A percentile compares a stretch with the other conserved stretches of the same genome.
phyloP scores from a whole-genome alignment of 306 rosid species.

The Corylus avellana region DNA sequence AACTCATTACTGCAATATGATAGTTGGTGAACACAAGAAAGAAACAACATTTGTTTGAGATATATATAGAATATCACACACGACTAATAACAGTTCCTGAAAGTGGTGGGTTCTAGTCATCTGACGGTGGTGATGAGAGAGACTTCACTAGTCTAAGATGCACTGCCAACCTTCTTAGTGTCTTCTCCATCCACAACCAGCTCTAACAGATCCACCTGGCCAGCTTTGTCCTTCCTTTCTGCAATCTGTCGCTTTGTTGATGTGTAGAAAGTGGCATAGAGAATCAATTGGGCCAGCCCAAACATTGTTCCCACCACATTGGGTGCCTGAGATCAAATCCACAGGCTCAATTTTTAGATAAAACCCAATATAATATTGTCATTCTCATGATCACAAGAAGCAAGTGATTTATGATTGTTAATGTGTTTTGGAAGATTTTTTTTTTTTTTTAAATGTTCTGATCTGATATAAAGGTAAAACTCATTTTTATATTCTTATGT shows the following conservation, averaged over 20 bases:
- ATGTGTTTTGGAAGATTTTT: no score
- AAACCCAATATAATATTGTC: neutral
- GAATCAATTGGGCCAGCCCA: slow-evolving; percentile 57
- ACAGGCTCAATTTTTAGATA: neutral
- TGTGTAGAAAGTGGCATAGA: slow-evolving; percentile 79
- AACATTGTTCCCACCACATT: slow-evolving; percentile 72
- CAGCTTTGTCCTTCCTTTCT: slow-evolving; percentile 41
- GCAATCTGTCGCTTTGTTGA: slow-evolving; percentile 62
- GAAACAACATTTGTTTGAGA: neutral
- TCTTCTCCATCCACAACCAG: slow-evolving; percentile 28
- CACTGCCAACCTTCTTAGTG: neutral
- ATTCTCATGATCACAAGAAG: no score
- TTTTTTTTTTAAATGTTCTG: no score
- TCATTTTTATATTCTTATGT: no score
- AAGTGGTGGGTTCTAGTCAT: neutral
- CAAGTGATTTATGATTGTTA: no score
- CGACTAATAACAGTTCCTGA: neutral
- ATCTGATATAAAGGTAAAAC: no score
- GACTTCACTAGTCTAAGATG: neutral
- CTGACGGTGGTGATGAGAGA: neutral
- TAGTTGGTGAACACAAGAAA: neutral
- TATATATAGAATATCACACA: neutral
- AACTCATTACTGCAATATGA: no score
- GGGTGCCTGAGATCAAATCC: slow-evolving; percentile 56
- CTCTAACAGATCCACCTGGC: slow-evolving; percentile 35